These are phyloP conservation scores for Globisporangium sylvaticum DNA, from an alignment of 352 stramenopile species.

Conservation along the genomic window DNA sequence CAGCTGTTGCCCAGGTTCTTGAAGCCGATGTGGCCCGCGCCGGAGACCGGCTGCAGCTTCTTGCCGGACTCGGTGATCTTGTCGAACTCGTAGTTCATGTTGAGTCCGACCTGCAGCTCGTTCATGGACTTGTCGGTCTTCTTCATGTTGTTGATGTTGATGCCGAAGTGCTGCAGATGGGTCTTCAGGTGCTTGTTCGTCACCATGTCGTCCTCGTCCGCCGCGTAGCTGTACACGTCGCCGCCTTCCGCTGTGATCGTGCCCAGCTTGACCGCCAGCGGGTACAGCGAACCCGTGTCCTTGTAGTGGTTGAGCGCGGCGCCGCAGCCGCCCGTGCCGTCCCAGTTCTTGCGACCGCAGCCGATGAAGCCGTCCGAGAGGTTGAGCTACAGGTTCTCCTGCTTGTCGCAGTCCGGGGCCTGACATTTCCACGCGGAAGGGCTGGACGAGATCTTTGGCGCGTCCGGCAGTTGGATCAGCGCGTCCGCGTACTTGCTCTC, in stretches of 20 bases:
- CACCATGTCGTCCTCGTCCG: conserved; percentile 97
- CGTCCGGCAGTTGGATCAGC: conserved; percentile 54
- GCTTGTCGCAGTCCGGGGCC: conserved; percentile 93
- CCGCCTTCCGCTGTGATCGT: conserved; percentile 95
- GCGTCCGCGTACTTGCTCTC: conserved; percentile 74
- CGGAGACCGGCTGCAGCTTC: conserved; percentile 88
- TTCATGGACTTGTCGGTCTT: conserved; percentile 99
- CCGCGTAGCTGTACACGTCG: conserved; percentile 98
- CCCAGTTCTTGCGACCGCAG: conserved; percentile 92
- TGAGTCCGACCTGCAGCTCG: conserved; percentile 96
- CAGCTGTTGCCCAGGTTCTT: conserved; percentile 99
- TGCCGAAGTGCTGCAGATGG: conserved; percentile 94
- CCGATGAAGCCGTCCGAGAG: conserved; percentile 90
- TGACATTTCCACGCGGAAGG: conserved; percentile 78
- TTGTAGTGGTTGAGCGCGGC: conserved; percentile 95
- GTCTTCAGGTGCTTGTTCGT: conserved; percentile 93
- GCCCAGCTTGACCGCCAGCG: conserved; percentile 97
- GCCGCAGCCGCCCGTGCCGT: conserved; percentile 94
- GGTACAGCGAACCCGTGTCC: conserved; percentile 91
- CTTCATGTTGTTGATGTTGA: conserved; percentile 90
- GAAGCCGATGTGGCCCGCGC: conserved; percentile 93
- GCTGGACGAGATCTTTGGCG: conserved; percentile 68
- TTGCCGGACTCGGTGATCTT: conserved; percentile 96
- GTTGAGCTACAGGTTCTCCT: conserved; percentile 99
- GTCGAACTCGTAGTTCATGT: conserved; percentile 98